Evolutionary conservation across 176 grass and related monocot genomes (phyloP), one percentile per base, ranked within the genome.

Genomic region (Tuctoria greenei): DNA sequence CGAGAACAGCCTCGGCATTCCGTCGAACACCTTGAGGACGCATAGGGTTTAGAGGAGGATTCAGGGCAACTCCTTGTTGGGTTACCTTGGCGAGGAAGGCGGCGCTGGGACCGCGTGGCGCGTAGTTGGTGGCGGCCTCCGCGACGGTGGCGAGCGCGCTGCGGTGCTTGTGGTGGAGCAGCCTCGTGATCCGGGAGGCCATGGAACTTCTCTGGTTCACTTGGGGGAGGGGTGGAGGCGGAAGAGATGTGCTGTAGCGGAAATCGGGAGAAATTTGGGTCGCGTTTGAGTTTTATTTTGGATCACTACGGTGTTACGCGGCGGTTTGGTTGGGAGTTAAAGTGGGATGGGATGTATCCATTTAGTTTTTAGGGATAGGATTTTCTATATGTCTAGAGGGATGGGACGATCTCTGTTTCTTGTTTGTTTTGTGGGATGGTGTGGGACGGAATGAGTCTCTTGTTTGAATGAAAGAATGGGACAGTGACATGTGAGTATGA

Each of bases 121-220:
- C 42, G 20, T 7, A 23, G 37, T 35, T 57, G 4, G 57, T 42
- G 56, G 73, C 40, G 34, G 73, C 66, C 57, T 77, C 82, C 17
- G 56, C 82, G 9, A 73, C 74, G 45, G 74, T 62, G 66, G 73
- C 25, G 58, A 84, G 71, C 49, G 74, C 46, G 57, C 84, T 56
- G 55, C 78, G 70, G 61, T 44, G 64, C 23, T 76, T 60, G 17
- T 66, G 69, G 46, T 46, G 71, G 46, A 81, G 78, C 57, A 86
- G 65, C 72, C 72, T 76, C 37, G 57, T 38, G 46, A 86, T 70
- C 37, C 72, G 72, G 66, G 64, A 76, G 46, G 84, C 84, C 84
- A 81, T 86, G 38, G 23, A 23, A 17, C 16, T 13, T 25, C 17
- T 38, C 5, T 16, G 14, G 31, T 52, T 76, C 76, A 13, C 72